These are phyloP conservation scores for Cystobasidium ongulense DNA, from an alignment of 768 basidiomycete genomes.

Conservation along the genomic window DNA sequence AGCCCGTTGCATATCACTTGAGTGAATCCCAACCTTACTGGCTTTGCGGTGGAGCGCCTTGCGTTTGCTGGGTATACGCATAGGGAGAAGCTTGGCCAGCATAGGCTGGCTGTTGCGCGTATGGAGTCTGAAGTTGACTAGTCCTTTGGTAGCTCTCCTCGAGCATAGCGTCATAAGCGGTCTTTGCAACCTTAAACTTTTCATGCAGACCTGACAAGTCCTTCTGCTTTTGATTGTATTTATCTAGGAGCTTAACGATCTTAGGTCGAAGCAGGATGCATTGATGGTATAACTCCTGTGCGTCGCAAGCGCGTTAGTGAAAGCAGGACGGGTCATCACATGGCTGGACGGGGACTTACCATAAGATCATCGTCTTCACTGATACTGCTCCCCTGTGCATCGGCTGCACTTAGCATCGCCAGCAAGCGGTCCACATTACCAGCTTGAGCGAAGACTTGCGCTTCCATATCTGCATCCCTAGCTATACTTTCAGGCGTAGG, in stretches of 20 bases:
- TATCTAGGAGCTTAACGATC: constrained; percentile 92
- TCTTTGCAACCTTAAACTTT: constrained; percentile 76
- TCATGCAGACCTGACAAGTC: constrained; percentile 92
- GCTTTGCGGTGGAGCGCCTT: not conserved
- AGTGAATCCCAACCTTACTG: not conserved
- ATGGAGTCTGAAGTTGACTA: constrained; percentile 51
- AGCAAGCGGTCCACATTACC: constrained; percentile 73
- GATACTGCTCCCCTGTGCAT: constrained; percentile 68
- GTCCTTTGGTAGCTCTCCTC: constrained; percentile 75
- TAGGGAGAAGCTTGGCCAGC: not conserved
- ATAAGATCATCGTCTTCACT: constrained; percentile 86
- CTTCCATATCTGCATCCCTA: constrained; percentile 73
- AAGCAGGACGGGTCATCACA: not conserved
- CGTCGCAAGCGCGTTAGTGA: not conserved
- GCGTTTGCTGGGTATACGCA: not conserved
- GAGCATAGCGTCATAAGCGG: constrained; percentile 89
- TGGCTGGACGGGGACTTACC: constrained; percentile 50
- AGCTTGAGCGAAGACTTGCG: constrained; percentile 75
- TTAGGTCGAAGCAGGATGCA: constrained; percentile 84
- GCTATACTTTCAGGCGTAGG: constrained; percentile 23
- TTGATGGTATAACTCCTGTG: constrained; percentile 76
- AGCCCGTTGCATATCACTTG: not conserved
- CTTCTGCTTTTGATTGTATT: constrained; percentile 89
- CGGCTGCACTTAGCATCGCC: constrained; percentile 62
- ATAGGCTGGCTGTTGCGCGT: not conserved